phyloP scores from a whole-genome alignment of 805 yeast species.

The Zygosaccharomyces siamensis region DNA sequence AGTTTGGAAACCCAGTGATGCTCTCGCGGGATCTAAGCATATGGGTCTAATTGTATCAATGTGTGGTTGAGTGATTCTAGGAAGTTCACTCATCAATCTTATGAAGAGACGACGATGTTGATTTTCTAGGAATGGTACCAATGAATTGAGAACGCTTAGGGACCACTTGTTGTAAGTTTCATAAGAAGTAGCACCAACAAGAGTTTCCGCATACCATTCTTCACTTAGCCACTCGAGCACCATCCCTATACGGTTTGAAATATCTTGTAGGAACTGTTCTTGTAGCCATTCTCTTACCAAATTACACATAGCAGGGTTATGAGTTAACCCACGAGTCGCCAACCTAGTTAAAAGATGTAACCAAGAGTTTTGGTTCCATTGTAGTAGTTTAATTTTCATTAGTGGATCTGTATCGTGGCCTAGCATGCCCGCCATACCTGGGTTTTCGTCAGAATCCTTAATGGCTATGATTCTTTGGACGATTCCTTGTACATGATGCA shows the following conservation, averaged over 20 bases:
- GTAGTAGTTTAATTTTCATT: conserved; percentile 33
- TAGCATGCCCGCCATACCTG: conserved; percentile 10
- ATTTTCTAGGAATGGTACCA: conserved; percentile 80
- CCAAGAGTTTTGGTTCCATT: conserved; percentile 71
- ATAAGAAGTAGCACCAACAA: conserved; percentile 1
- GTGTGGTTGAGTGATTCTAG: conserved; percentile 59
- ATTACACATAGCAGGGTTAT: conserved; percentile 46
- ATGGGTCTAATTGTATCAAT: conserved; percentile 64
- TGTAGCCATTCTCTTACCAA: conserved; percentile 66
- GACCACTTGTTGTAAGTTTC: conserved; percentile 62
- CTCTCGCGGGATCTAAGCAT: conserved; percentile 81
- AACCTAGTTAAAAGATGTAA: conserved; percentile 65
- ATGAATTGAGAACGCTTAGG: conserved; percentile 61
- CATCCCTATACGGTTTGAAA: conserved; percentile 65
- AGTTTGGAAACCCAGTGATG: conserved; percentile 74
- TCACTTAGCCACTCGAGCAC: conserved; percentile 92
- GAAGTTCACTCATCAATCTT: conserved; percentile 81
- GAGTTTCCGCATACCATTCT: conserved; percentile 73
- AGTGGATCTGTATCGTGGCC: conserved; percentile 24
- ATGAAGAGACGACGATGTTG: conserved; percentile 76
- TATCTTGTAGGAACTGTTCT: conserved; percentile 66
- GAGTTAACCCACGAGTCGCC: conserved; percentile 71
- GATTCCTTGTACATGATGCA: conserved; percentile 51
- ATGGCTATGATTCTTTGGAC: conserved; percentile 35
- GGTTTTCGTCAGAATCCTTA: conserved; percentile 18